Base-by-base conservation (phyloP, 2,329 filamentous ascomycete genomes). In the Colletotrichum cordylinicola region DNA sequence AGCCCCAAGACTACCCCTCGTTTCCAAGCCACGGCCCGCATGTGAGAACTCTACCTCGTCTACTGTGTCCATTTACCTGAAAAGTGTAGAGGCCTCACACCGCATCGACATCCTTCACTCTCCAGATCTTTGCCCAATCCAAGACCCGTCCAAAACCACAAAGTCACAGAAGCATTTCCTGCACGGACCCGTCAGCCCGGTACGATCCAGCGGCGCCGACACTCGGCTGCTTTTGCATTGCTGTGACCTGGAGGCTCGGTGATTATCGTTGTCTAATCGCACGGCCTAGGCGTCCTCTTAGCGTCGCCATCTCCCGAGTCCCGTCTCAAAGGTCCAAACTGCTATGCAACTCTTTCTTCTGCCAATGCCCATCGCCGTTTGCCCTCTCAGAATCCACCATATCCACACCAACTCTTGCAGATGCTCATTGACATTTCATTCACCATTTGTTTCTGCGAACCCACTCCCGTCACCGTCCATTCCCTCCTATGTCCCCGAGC, bases 161-260 rank as follows among this genome's bases (percentile, higher is more conserved):
- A 35, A 35, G 31, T 56, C n/a, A n/a, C 15, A 68, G 67, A 70
- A 52, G 55, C 24, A 31, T 29, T 43, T 27, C 21, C 24, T 67
- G 72, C 62, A 72, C 55, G 64, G 69, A 75, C 69, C 69, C 67
- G 31, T 29, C 55, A 75, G 21, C 39, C 33, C 48, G 43, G 68
- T 48, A 52, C 67, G 72, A 71, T 66, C 60, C 61, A 71, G 55
- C 67, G 52, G 60, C 21, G 67, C 15, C 37, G 72, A 43, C 61
- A 70, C 43, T 58, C 24, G 66, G 68, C 29, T 60, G 29, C 56
- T 31, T 60, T 16, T 33, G 65, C 67, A 56, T 65, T 65, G 56
- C 37, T 29, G 65, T 33, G 60, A 24, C 55, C 65, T 35, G 60
- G 24, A 15, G 56, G 67, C 67, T 74, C 60, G 52, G 67, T 71